Conservation (phyloP, 192 early-diverging fungal species). For the Linnemannia zychae region DNA sequence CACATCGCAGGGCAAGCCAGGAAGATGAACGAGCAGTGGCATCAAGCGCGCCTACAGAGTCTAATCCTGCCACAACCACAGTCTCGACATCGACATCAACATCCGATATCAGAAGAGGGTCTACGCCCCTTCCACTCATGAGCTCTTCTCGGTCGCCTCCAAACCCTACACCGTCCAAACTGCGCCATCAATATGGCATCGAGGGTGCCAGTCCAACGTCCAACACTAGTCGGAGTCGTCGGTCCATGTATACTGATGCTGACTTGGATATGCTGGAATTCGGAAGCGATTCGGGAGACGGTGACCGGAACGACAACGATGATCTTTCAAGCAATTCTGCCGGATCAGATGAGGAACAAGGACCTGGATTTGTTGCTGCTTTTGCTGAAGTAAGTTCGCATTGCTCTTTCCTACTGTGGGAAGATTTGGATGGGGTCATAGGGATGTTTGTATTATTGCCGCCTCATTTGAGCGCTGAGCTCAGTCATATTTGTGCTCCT, state of each 20-base stretch:
- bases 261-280: slow-evolving; percentile 22
- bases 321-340: not conserved
- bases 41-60: slow-evolving; percentile 1
- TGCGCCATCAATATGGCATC: slow-evolving; percentile 12
- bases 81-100: slow-evolving; percentile 30
- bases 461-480: not conserved
- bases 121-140: not conserved
- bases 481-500: not conserved
- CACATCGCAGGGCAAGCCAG: not conserved
- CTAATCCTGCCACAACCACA: not conserved
- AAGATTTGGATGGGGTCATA: no score
- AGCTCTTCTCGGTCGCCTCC: slow-evolving; percentile 22
- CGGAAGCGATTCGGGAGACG: slow-evolving; percentile 21
- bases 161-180: slow-evolving; percentile 26
- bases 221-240: slow-evolving; percentile 11
- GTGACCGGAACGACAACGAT: not conserved
- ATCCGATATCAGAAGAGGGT: slow-evolving; percentile 13
- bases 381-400: slow-evolving; percentile 30
- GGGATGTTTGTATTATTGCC: no score
- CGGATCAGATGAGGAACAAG: not conserved
- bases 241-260: slow-evolving; percentile 30
- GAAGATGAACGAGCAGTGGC: not conserved
- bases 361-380: slow-evolving; percentile 10
- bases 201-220: slow-evolving; percentile 27
- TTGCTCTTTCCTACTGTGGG: no score